A percentile compares a stretch with the other conserved stretches of the same genome.
phyloP scores from a whole-genome alignment of 2,329 filamentous ascomycete genomes.

The Claviceps citrina region DNA sequence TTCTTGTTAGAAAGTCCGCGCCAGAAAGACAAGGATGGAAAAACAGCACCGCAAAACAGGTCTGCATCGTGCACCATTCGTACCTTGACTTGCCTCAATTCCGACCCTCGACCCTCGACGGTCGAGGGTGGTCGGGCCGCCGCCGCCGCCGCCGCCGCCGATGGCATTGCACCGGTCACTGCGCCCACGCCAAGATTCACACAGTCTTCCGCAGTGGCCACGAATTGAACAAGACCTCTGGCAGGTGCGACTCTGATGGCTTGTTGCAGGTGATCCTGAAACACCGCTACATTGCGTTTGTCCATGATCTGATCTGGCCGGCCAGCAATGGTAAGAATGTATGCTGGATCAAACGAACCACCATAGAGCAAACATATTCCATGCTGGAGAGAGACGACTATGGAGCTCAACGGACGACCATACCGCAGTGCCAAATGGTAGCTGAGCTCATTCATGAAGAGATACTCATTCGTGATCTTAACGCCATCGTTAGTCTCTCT shows the following conservation, averaged over 20 bases:
- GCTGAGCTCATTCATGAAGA: conserved; percentile 58
- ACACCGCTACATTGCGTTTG: conserved; percentile 61
- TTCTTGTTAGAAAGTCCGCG: not conserved
- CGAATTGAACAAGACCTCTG: conserved; percentile 60
- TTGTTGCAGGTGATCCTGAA: conserved; percentile 62
- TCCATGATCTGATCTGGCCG: conserved; percentile 56
- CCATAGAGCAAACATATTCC: conserved; percentile 60
- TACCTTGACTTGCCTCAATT: not conserved
- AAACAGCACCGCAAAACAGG: not conserved
- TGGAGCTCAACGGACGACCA: conserved; percentile 54
- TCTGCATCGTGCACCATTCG: not conserved
- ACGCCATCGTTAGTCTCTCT: not conserved
- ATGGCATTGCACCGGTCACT: conserved; percentile 39
- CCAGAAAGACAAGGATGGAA: not conserved
- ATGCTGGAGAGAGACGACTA: conserved; percentile 64
- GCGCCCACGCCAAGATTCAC: conserved; percentile 58
- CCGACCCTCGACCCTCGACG: not conserved
- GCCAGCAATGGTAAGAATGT: conserved; percentile 59
- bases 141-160: not conserved
- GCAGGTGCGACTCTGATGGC: conserved; percentile 48
- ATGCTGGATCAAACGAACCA: conserved; percentile 63
- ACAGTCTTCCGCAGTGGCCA: conserved; percentile 54
- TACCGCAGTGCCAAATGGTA: conserved; percentile 61
- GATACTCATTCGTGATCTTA: conserved; percentile 62
- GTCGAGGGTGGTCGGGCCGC: not conserved